These are phyloP conservation scores for Epichloe hybrida DNA, from an alignment of 2,329 filamentous ascomycete species.

Conservation along the genomic window DNA sequence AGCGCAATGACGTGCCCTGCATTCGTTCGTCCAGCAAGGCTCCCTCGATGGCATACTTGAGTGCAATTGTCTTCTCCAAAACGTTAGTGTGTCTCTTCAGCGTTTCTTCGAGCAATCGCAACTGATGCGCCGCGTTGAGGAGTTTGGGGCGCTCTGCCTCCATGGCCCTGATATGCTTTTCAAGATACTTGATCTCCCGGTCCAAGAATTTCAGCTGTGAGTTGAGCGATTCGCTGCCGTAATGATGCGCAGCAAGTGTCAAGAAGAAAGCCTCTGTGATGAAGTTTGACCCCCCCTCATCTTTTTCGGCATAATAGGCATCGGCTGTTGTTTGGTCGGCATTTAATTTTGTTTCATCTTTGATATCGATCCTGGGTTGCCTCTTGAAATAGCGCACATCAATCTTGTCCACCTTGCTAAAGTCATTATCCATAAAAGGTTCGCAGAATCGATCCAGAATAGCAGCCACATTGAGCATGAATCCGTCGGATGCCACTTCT, in stretches of 20 bases:
- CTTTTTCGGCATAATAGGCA: conserved; percentile 58
- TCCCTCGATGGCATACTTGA: conserved; percentile 72
- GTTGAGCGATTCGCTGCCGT: conserved; percentile 79
- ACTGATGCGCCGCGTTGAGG: conserved; percentile 49
- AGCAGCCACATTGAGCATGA: conserved; percentile 92
- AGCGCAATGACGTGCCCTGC: conserved; percentile 78
- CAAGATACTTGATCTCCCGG: conserved; percentile 43
- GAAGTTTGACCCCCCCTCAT: conserved; percentile 77
- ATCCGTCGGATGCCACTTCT: conserved; percentile 80
- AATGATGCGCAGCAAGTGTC: conserved; percentile 89
- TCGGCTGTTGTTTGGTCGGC: conserved; percentile 81
- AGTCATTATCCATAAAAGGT: conserved; percentile 93
- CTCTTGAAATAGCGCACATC: conserved; percentile 78
- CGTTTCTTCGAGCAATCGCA: conserved; percentile 56
- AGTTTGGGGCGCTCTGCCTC: conserved; percentile 70
- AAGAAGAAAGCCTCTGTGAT: conserved; percentile 96
- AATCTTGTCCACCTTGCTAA: conserved; percentile 80
- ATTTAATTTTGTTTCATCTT: conserved; percentile 93
- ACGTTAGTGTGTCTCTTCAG: conserved; percentile 60
- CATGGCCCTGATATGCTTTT: conserved; percentile 58
- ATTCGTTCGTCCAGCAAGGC: conserved; percentile 73
- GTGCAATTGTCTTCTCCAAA: conserved; percentile 62
- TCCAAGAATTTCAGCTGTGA: conserved; percentile 58
- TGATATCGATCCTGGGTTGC: conserved; percentile 71
- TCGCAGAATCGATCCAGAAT: conserved; percentile 81